A percentile compares a stretch with the other conserved stretches of the same genome.
Conservation (phyloP, 1,284 basidiomycete species). For the Cryptococcus maquisensis region DNA sequence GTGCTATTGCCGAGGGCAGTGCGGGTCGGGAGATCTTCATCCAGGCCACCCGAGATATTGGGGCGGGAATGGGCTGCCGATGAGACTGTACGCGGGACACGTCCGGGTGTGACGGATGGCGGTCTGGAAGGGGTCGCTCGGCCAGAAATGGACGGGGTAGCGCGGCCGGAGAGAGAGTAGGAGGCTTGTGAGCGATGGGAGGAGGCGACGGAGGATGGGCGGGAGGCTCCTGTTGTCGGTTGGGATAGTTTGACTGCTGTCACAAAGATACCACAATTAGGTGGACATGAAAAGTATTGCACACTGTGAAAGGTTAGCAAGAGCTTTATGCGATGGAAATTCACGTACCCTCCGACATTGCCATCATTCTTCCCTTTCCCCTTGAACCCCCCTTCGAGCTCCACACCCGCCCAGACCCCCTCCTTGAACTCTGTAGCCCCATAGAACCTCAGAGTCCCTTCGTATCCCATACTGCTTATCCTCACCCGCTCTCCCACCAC, state of each 20-base stretch:
- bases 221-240: conserved; percentile 58
- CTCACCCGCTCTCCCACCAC: conserved; percentile 70
- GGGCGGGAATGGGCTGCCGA: conserved; percentile 6
- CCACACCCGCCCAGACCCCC: conserved; percentile 86
- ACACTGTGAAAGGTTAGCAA: conserved; percentile 53
- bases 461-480: conserved; percentile 72
- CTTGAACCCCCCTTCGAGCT: conserved; percentile 73
- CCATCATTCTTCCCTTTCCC: conserved; percentile 98
- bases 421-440: conserved; percentile 80
- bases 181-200: conserved; percentile 51
- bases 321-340: neutral
- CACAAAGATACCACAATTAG: conserved; percentile 86
- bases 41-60: neutral
- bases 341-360: conserved; percentile 73
- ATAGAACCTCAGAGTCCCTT: conserved; percentile 71
- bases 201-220: conserved; percentile 77
- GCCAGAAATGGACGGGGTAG: conserved; percentile 49
- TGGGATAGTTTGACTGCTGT: conserved; percentile 72
- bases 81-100: conserved; percentile 26
- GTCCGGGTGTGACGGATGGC: conserved; percentile 22
- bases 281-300: conserved; percentile 81
- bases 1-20: conserved; percentile 33
- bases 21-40: conserved; percentile 19
- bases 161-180: conserved; percentile 19
- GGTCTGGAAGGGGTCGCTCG: conserved; percentile 54